Evolutionary conservation across 805 yeast genomes (phyloP).

Genomic region (Jamesozyma gamospora): DNA sequence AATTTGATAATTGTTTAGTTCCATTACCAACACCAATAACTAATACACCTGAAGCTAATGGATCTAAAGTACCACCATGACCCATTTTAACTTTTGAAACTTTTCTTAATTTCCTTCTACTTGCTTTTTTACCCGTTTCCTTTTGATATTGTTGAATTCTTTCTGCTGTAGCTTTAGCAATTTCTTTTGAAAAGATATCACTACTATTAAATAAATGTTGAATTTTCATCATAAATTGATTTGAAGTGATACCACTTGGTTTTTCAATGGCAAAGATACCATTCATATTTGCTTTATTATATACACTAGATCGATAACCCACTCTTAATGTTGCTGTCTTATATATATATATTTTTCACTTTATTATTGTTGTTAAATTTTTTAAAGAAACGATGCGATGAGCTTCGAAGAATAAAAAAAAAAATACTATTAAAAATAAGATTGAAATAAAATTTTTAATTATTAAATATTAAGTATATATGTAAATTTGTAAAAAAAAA

Average conservation of each 20-base stretch:
- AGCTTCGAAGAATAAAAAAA: neutral
- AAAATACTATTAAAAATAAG: too few species aligned
- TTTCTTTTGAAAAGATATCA: slow-evolving; percentile 43
- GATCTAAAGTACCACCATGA: slow-evolving; percentile 97
- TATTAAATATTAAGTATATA: too few species aligned
- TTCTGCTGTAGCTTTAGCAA: slow-evolving; percentile 40
- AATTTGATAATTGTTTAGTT: slow-evolving; percentile 68
- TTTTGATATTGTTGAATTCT: slow-evolving; percentile 33
- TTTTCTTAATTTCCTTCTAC: slow-evolving; percentile 41
- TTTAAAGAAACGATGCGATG: slow-evolving; percentile 1
- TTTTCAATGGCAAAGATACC: slow-evolving; percentile 89
- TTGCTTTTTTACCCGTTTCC: slow-evolving; percentile 36
- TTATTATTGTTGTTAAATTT: too few species aligned
- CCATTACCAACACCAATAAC: slow-evolving; percentile 91
- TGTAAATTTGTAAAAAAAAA: too few species aligned
- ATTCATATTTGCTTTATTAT: slow-evolving; percentile 50
- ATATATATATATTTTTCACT: too few species aligned
- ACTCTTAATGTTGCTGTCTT: too few species aligned
- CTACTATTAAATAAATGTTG: slow-evolving; percentile 56
- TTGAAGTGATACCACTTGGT: slow-evolving; percentile 78
- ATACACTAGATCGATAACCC: too few species aligned
- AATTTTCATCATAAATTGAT: slow-evolving; percentile 56
- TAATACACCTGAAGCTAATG: slow-evolving; percentile 87
- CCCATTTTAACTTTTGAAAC: slow-evolving; percentile 74
- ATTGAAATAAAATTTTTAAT: too few species aligned